Conservation (phyloP, 2,329 filamentous ascomycete species). For the Sarocladiaceae sp. region DNA sequence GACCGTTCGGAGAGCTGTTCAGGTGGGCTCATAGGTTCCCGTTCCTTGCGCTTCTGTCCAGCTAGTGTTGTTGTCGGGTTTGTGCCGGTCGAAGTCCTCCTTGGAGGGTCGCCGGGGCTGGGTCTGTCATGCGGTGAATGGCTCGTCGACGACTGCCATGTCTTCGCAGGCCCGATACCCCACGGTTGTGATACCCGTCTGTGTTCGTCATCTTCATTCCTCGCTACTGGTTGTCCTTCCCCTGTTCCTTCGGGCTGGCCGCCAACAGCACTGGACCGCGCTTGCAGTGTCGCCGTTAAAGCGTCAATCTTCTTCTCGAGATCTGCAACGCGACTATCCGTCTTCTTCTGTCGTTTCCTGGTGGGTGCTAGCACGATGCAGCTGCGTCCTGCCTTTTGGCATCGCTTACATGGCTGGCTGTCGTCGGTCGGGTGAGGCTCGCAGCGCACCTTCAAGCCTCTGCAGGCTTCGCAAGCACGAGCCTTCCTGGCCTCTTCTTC, state of each 20-base stretch:
- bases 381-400: constrained; percentile 69
- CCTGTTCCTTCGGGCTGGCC: background rate
- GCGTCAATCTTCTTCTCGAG: constrained; percentile 91
- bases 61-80: background rate
- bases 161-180: background rate
- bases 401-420: constrained; percentile 65
- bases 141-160: constrained; percentile 1
- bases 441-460: constrained; percentile 75
- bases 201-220: background rate
- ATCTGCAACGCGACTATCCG: constrained; percentile 81
- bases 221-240: background rate
- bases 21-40: background rate
- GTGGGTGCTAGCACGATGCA: constrained; percentile 72
- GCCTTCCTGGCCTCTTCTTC: constrained; percentile 54
- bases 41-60: constrained; percentile 5
- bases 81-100: background rate
- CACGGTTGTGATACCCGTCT: background rate
- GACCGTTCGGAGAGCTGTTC: background rate
- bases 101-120: background rate
- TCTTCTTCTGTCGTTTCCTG: constrained; percentile 84
- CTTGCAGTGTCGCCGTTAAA: constrained; percentile 71
- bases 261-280: constrained; percentile 24
- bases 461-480: constrained; percentile 69
- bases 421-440: constrained; percentile 62
- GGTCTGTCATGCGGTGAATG: background rate